Base-by-base conservation (phyloP, 768 basidiomycete species). In the Termitomyces sp. region DNA sequence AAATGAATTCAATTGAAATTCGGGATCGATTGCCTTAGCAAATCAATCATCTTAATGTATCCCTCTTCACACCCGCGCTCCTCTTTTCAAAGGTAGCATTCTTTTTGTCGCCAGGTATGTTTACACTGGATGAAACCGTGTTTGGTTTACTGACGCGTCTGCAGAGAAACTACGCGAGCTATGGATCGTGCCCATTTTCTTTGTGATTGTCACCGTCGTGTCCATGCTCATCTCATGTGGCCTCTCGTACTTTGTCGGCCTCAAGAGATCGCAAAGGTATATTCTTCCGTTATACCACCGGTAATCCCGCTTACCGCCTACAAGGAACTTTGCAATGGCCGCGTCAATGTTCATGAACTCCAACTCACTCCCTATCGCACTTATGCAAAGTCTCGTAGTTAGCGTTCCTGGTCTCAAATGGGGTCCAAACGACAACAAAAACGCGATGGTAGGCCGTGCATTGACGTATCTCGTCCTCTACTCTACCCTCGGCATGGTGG, bases 51-150 rank as follows among this genome's bases (percentile, higher is more conserved):
- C 72, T 96, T 50, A 96, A 95, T 68, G 84, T 96, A 22, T 89
- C 89, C 0, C 81, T 98, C 31, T 97, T 98, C 73, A 92, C 90
- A 0, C 89, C 91, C 0, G 86, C 89, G 0, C 81, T 95, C 6
- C 75, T 96, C 31, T 95, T 96, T 72, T 94, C 91, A 12, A 98
- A 97, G 73, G 94, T 98, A 20, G 96, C 95, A 0, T 96, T 95
- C 73, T 91, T 89, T 67, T 70, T 94, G 39, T 83, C 88, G 0
- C 94, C 95, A 66, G 82, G 89, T 82, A 59, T 32, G 77, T 63
- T 20, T 0, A 16, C 31, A 7, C 16, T 20, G n/a, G 5, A 10
- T n/a, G 3, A 3, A n/a, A 11, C 13, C 13, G 12, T 5, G 9
- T 25, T 5, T 0, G 2, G 15, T 12, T 48, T 15, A 7, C 39